Evolutionary conservation across 2,329 filamentous ascomycete species (phyloP).

Genomic region (Biscogniauxia mediterranea): DNA sequence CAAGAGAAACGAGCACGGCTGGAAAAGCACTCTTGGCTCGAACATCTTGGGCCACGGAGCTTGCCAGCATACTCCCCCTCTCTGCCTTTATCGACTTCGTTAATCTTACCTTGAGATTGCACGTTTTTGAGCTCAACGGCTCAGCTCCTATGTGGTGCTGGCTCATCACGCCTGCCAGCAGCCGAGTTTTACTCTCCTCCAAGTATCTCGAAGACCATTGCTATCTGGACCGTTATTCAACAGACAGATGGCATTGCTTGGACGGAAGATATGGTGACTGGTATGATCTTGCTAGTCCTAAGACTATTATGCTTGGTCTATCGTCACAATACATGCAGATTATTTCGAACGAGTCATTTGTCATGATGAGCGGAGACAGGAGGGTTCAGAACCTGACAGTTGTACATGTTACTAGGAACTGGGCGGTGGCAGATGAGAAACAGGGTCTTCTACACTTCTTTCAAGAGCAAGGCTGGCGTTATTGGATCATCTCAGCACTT

Average conservation of each 20-base stretch:
- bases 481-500: no score
- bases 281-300: conserved; percentile 1
- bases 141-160: conserved; percentile 1
- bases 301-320: conserved; percentile 2
- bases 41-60: not conserved
- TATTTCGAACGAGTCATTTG: not conserved
- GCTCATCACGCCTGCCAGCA: conserved; percentile 2
- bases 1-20: no score
- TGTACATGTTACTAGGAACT: conserved; percentile 2
- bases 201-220: not conserved
- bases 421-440: no score
- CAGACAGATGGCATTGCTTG: not conserved
- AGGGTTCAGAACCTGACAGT: conserved; percentile 2
- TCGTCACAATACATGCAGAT: not conserved
- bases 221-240: conserved; percentile 2
- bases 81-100: conserved; percentile 5
- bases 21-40: no score
- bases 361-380: not conserved
- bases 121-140: conserved; percentile 1
- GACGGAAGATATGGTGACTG: conserved; percentile 2
- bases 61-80: conserved; percentile 5
- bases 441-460: not conserved
- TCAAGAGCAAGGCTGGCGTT: not conserved
- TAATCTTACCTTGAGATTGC: not conserved
- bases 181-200: conserved; percentile 1